These are phyloP conservation scores for Fonsecaea multimorphosa DNA, from an alignment of 2,329 filamentous ascomycete species.

Conservation along the genomic window DNA sequence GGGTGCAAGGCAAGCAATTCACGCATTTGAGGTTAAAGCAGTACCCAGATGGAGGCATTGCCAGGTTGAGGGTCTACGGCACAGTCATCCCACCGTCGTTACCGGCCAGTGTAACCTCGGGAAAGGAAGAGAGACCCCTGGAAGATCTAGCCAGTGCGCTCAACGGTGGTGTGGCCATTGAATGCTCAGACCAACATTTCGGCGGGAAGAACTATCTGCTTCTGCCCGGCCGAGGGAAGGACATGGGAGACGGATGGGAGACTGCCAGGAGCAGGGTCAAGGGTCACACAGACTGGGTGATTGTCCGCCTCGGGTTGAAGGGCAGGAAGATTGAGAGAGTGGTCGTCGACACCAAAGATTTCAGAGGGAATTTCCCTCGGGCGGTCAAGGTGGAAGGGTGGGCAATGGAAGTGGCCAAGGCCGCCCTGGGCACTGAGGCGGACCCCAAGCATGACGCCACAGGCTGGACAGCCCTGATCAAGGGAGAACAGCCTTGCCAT, in stretches of 20 bases:
- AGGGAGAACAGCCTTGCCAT: conserved; percentile 47
- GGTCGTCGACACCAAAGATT: conserved; percentile 54
- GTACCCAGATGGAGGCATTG: conserved; percentile 56
- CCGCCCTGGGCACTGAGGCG: conserved; percentile 37
- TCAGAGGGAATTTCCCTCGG: conserved; percentile 53
- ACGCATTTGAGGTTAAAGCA: conserved; percentile 53
- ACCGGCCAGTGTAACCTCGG: conserved; percentile 24
- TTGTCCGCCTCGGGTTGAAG: conserved; percentile 49
- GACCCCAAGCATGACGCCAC: conserved; percentile 46
- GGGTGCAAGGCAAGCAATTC: conserved; percentile 43
- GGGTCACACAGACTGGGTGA: conserved; percentile 53
- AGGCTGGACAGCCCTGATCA: conserved; percentile 48
- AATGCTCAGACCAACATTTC: conserved; percentile 52
- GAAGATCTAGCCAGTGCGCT: conserved; percentile 52
- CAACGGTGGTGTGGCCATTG: conserved; percentile 49
- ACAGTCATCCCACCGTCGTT: conserved; percentile 47
- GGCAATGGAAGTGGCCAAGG: conserved; percentile 35
- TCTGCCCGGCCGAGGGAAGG: conserved; percentile 51
- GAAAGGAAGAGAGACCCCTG: conserved; percentile 32
- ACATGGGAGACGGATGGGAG: conserved; percentile 56
- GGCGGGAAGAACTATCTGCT: conserved; percentile 50
- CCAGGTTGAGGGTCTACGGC: conserved; percentile 51
- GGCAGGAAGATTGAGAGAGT: conserved; percentile 46
- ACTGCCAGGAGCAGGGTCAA: conserved; percentile 48
- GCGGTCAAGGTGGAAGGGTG: conserved; percentile 50